These are phyloP conservation scores for Heterobasidion irregulare DNA, from an alignment of 1,284 basidiomycete genomes.

Conservation along the genomic window DNA sequence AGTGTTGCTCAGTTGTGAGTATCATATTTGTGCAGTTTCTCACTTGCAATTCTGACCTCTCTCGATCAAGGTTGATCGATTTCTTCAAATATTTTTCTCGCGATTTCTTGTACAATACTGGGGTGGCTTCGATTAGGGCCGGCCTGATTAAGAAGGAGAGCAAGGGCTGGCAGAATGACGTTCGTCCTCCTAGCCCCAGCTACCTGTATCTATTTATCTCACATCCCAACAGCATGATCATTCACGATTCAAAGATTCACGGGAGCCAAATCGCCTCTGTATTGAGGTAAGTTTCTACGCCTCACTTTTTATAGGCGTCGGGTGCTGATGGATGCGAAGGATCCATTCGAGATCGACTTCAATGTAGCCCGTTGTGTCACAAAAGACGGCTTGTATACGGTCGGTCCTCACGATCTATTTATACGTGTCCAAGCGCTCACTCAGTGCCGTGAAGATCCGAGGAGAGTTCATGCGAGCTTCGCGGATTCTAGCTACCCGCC, in stretches of 20 bases:
- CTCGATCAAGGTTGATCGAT: constrained; percentile 71
- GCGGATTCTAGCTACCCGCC: constrained; percentile 71
- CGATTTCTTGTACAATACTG: constrained; percentile 88
- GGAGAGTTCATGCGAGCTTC: constrained; percentile 98
- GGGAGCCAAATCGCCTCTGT: constrained; percentile 88
- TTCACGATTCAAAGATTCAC: constrained; percentile 59
- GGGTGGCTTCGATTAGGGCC: constrained; percentile 86
- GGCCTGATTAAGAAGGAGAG: constrained; percentile 85
- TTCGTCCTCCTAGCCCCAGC: constrained; percentile 29
- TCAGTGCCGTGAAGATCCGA: constrained; percentile 64
- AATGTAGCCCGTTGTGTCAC: constrained; percentile 97
- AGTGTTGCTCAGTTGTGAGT: constrained; percentile 87
- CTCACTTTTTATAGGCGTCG: neutral
- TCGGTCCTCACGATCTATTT: constrained; percentile 27
- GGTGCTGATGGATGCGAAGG: constrained; percentile 38
- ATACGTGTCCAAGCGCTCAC: neutral
- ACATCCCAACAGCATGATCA: constrained; percentile 10
- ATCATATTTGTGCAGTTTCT: neutral
- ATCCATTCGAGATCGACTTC: constrained; percentile 93
- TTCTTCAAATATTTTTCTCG: constrained; percentile 97
- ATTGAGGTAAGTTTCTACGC: constrained; percentile 62
- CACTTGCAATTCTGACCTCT: neutral
- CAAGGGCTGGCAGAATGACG: constrained; percentile 93
- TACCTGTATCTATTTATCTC: neutral
- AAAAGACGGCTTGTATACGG: constrained; percentile 91